Conservation (phyloP, 2,329 filamentous ascomycete genomes). For the Trichophyton rubrum region DNA sequence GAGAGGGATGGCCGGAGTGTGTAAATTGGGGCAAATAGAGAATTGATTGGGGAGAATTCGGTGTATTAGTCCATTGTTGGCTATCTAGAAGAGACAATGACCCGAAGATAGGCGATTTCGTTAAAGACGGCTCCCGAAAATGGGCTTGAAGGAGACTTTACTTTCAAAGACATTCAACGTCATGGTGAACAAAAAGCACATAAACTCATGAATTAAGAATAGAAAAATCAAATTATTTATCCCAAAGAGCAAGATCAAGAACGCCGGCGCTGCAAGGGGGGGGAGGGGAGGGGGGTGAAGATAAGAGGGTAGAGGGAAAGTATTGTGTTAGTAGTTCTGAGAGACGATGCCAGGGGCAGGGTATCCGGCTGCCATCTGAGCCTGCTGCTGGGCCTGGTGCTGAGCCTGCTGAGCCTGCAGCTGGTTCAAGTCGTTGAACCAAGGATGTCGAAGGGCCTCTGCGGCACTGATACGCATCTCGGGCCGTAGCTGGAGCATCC, state of each 20-base stretch:
- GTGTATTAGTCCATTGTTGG: background rate
- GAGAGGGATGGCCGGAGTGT: background rate
- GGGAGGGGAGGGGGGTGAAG: too few species aligned
- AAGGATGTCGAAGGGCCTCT: conserved; percentile 77
- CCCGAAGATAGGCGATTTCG: background rate
- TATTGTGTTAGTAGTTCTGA: conserved; percentile 11
- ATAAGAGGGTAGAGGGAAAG: background rate
- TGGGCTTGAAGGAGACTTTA: background rate
- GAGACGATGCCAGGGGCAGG: conserved; percentile 24
- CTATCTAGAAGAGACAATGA: background rate
- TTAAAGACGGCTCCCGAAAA: background rate
- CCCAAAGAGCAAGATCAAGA: background rate
- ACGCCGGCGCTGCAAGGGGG: conserved; percentile 1
- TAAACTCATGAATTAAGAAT: background rate
- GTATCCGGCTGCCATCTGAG: conserved; percentile 25
- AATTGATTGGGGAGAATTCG: too few species aligned
- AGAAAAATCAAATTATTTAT: conserved; percentile 3
- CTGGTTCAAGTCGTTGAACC: conserved; percentile 63
- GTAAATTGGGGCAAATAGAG: background rate
- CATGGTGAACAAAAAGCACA: background rate
- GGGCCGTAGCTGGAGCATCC: conserved; percentile 85
- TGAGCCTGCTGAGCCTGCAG: conserved; percentile 35
- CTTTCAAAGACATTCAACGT: background rate
- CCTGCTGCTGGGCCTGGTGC: conserved; percentile 18
- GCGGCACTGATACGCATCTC: conserved; percentile 82